phyloP scores from a whole-genome alignment of 2,329 filamentous ascomycete genomes.

The Dothiorella sarmentorum region DNA sequence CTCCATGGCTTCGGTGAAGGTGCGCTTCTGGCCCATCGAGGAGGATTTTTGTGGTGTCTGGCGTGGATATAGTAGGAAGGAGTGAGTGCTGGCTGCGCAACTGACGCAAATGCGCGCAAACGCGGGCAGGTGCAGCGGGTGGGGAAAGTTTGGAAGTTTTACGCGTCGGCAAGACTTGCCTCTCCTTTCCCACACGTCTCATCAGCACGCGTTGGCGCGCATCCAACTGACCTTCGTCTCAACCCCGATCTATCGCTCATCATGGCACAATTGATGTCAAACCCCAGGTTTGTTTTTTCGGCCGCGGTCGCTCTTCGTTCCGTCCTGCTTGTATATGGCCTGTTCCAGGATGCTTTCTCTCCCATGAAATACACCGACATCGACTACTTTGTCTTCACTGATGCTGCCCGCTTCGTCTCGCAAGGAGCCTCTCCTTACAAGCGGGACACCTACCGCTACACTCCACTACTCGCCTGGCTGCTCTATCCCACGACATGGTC shows the following conservation, averaged over 20 bases:
- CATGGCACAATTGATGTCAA: conserved; percentile 33
- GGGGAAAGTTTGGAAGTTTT: conserved; percentile 16
- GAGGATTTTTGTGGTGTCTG: neutral
- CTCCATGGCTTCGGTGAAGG: conserved; percentile 35
- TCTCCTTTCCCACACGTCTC: neutral
- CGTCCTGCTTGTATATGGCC: conserved; percentile 77
- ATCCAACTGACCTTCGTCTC: neutral
- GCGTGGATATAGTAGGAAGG: neutral
- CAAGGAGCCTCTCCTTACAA: conserved; percentile 73
- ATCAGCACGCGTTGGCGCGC: neutral
- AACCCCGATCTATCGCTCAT: neutral
- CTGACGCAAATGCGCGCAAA: conserved; percentile 10
- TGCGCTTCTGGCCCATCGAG: conserved; percentile 33
- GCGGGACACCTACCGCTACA: conserved; percentile 95
- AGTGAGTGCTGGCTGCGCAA: neutral
- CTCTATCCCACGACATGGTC: conserved; percentile 73
- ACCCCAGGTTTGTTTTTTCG: conserved; percentile 39
- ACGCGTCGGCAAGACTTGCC: conserved; percentile 10
- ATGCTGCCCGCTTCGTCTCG: conserved; percentile 76
- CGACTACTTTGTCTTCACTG: conserved; percentile 97
- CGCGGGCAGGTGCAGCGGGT: neutral
- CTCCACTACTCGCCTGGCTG: conserved; percentile 87
- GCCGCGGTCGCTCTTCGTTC: conserved; percentile 61
- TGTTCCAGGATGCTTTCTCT: conserved; percentile 88
- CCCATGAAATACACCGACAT: conserved; percentile 98